Conservation (phyloP, 257 asterid genomes). For the Solanum peruvianum region DNA sequence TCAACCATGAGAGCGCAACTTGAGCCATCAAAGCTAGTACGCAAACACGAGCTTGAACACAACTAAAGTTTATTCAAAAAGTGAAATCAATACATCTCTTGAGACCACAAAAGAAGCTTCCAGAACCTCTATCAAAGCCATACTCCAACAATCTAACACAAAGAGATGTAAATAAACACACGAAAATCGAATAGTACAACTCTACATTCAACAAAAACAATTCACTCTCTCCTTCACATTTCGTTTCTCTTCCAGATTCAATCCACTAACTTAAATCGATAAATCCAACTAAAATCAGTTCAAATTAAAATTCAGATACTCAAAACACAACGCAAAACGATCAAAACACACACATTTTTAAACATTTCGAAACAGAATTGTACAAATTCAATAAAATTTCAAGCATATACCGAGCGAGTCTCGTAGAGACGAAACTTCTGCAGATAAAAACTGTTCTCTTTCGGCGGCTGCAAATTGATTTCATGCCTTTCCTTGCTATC, state of each 20-base stretch:
- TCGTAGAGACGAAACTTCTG: constrained; percentile 78
- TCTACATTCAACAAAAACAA: background rate
- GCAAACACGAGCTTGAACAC: background rate
- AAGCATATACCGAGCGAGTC: constrained; percentile 62
- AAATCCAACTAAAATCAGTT: background rate
- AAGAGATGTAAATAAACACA: background rate
- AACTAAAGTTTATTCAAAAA: background rate
- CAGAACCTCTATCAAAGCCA: background rate
- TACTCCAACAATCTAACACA: background rate
- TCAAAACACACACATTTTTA: background rate
- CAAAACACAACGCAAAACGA: background rate
- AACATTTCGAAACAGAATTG: too few relatives aligned
- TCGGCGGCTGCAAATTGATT: constrained; percentile 10
- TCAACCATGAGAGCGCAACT: background rate
- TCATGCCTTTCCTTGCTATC: constrained; percentile 8
- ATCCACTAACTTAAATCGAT: background rate
- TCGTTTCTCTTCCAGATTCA: background rate
- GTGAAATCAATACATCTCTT: background rate
- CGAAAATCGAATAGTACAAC: background rate
- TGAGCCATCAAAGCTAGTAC: background rate
- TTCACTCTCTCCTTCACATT: background rate
- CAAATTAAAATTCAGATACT: background rate
- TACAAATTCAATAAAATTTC: too few relatives aligned
- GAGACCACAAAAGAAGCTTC: too few relatives aligned
- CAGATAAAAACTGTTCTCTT: constrained; percentile 13